phyloP scores from a whole-genome alignment of 2,329 filamentous ascomycete species.

The Fusarium scirpi region DNA sequence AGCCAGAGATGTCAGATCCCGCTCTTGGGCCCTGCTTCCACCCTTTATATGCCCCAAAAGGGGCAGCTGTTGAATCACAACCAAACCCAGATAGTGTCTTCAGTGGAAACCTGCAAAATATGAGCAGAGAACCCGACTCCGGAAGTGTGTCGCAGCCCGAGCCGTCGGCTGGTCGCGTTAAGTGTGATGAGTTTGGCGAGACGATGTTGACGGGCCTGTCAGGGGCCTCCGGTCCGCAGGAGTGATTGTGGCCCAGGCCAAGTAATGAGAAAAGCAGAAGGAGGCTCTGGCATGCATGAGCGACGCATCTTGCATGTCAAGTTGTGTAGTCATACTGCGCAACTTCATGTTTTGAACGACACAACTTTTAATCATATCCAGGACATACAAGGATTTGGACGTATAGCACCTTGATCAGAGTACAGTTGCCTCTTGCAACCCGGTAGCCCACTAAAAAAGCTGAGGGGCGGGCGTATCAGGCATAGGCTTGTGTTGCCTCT shows the following conservation, averaged over 20 bases:
- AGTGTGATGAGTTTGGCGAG: slow-evolving; percentile 31
- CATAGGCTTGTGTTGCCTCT: slow-evolving; percentile 51
- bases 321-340: slow-evolving; percentile 7
- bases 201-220: slow-evolving; percentile 14
- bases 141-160: slow-evolving; percentile 32
- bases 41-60: slow-evolving; percentile 2
- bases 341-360: slow-evolving; percentile 3
- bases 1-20: slow-evolving; percentile 15
- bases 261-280: background rate
- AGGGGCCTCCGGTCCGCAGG: slow-evolving; percentile 18
- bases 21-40: slow-evolving; percentile 19
- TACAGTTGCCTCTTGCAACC: slow-evolving; percentile 9
- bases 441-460: slow-evolving; percentile 18
- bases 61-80: background rate
- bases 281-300: background rate
- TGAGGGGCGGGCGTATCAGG: slow-evolving; percentile 37
- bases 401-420: slow-evolving; percentile 17
- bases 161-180: slow-evolving; percentile 39
- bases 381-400: slow-evolving; percentile 16
- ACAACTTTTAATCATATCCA: slow-evolving; percentile 15
- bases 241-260: background rate
- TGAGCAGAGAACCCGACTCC: slow-evolving; percentile 13
- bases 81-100: slow-evolving; percentile 1
- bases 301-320: background rate
- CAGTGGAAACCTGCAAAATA: slow-evolving; percentile 12